Base-by-base conservation (phyloP, 73 alveolate genomes). In the Paramecium tetraurelia region DNA sequence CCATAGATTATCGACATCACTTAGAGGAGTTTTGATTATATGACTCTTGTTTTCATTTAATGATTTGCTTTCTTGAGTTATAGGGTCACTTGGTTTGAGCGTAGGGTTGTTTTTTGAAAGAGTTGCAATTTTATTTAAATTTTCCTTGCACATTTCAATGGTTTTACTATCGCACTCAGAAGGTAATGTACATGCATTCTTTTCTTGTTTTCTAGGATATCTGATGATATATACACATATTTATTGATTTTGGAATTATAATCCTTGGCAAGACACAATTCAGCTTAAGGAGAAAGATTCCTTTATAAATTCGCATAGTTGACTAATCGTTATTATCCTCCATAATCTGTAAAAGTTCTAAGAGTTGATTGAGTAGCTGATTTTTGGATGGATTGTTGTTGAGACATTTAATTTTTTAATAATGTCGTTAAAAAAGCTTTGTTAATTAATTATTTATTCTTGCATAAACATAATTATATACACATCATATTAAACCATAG, bases 31-130 rank as follows among this genome's bases (percentile, higher is more conserved):
- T 41, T 75, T 75, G 4, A 75, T 38, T 3, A 75, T 75, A 75
- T 75, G 87, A 7, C 38, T 38, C 36, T 75, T 75, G 7, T 75
- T 41, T 29, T 75, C 58, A 38, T 38, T 41, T 29, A 29, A 75
- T 4, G 50, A 0, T 35, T 20, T 29, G 21, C 59, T 75, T 20
- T 75, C 58, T 33, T 75, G 18, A 10, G 59, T 75, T 29, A 75
- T 75, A 3, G 87, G 87, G 33, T 75, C 87, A n/a, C 68, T 75
- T 36, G 87, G 16, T 75, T 75, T 75, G 11, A 75, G 59, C 4
- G 87, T 75, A 11, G 87, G 87, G 10, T 75, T 75, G n/a, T 75
- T 75, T 41, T 75, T 75, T 38, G 35, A 38, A 12, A 75, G 87
- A 10, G 38, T 38, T 21, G 58, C 46, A 75, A 75, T 75, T 75